Evolutionary conservation across 176 grass and related monocot species (phyloP).

Genomic region (Zizania latifolia): DNA sequence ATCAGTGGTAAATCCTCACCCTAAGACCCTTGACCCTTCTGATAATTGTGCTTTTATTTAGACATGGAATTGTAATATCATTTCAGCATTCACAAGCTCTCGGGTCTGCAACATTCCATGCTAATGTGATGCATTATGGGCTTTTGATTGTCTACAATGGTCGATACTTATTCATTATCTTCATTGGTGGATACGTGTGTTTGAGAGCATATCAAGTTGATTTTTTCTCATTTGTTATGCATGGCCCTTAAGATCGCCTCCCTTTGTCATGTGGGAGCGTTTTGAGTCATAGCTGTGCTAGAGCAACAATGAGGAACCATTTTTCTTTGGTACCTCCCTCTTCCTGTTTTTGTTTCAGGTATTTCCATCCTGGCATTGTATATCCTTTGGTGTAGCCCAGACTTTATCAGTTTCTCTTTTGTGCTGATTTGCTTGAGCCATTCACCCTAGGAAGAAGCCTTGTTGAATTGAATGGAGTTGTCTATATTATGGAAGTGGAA

Average conservation of each 20-base stretch:
- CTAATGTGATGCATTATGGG: not conserved
- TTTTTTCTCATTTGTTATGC: constrained; percentile 8
- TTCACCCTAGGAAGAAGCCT: not conserved
- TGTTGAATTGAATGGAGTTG: not conserved
- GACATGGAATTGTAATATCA: not conserved
- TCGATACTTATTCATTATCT: too few species aligned
- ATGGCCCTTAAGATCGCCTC: constrained; percentile 85
- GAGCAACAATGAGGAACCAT: constrained; percentile 34
- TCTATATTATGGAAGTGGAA: constrained; percentile 19
- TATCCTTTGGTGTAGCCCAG: not conserved
- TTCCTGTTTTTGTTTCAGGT: constrained; percentile 26
- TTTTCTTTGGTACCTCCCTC: constrained; percentile 54
- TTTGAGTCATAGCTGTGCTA: constrained; percentile 87
- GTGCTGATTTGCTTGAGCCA: not conserved
- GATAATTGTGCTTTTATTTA: not conserved
- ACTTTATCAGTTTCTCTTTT: constrained; percentile 4
- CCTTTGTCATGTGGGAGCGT: constrained; percentile 56
- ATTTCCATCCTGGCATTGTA: not conserved
- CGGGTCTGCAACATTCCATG: not conserved
- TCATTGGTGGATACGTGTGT: too few species aligned
- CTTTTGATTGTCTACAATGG: not conserved
- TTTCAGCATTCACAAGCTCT: not conserved
- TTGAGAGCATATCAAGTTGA: not conserved
- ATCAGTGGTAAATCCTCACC: constrained; percentile 50
- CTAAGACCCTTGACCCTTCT: not conserved